Evolutionary conservation across 1,139 yeast genomes (phyloP), one percentile per base, ranked within the genome.

Genomic region (Debaryomyces subglobosus): DNA sequence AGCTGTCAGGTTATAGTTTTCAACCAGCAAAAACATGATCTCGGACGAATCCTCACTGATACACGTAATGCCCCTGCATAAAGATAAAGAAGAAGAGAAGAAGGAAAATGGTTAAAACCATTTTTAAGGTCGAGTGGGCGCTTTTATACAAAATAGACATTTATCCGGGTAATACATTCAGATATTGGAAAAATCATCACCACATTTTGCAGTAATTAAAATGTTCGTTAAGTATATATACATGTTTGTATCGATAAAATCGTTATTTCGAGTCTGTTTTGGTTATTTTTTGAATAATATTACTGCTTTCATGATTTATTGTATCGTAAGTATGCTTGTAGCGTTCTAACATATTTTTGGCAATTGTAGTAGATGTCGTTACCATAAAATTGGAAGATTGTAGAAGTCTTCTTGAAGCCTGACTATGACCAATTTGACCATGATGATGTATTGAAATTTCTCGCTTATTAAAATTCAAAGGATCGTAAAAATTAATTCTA

Each of bases 1-100:
- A 91, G 98, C 82, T 91, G 97, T 91, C 97, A 85, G 96, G 94
- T 89, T 86, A 86, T 83, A 87, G 94, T 91, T 92, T 92, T 92
- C 97, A 92, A 92, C 97, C 96, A 92, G 99, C 99, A 92, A 92
- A 91, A 89, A 92, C 98, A 92, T 96, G 96, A 90, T 90, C 99
- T 92, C 99, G 98, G 98, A 94, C 97, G 97, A 91, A 91, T 94
- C 98, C 97, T 92, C 99, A 92, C 96, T 91, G 98, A 92, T 89
- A 90, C 96, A 96, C 96, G 98, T 92, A 92, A 91, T 91, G 96
- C 97, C 98, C 98, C 89, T 88, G 99, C 98, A 92, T 90, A 94
- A 92, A 87, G 97, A 91, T 91, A 71, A 65, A 68, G 86, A 71
- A 65, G 64, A 64, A 68, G 65, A 67, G 53, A 46, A 41, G 33